Percentiles rank a stretch among this genome's conserved stretches.
Conservation (phyloP, 257 asterid genomes). For the Scutellaria barbata region DNA sequence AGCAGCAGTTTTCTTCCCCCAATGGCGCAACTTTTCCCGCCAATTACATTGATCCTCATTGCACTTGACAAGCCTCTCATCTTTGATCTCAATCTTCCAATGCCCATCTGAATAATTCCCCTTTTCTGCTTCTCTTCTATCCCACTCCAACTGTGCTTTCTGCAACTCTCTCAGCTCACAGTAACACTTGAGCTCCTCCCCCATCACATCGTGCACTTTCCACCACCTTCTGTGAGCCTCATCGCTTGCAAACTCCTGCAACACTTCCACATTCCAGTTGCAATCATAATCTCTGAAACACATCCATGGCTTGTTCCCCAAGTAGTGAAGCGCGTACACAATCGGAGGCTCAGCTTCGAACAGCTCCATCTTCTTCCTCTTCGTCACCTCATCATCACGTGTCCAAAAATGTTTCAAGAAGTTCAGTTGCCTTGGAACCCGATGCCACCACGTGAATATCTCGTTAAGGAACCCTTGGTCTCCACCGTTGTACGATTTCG, state of each 20-base stretch:
- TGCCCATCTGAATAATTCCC: conserved; percentile 65
- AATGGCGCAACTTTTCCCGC: conserved; percentile 68
- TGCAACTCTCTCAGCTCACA: conserved; percentile 65
- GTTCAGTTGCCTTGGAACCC: conserved; percentile 71
- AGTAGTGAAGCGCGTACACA: conserved; percentile 69
- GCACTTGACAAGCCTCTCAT: conserved; percentile 57
- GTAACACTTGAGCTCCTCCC: conserved; percentile 45
- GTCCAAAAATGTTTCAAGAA: conserved; percentile 73
- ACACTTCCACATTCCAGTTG: conserved; percentile 73
- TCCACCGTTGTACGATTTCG: conserved; percentile 84
- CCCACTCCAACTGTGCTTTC: conserved; percentile 91
- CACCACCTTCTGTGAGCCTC: conserved; percentile 81
- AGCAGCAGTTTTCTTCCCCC: conserved; percentile 49
- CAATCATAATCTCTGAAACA: conserved; percentile 86
- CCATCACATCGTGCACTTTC: conserved; percentile 81
- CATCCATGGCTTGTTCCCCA: conserved; percentile 89
- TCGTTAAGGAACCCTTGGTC: conserved; percentile 88
- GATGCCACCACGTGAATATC: conserved; percentile 90
- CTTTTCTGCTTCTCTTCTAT: conserved; percentile 71
- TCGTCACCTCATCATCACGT: conserved; percentile 61
- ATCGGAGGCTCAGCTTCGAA: conserved; percentile 73
- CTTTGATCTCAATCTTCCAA: conserved; percentile 60
- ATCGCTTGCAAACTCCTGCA: conserved; percentile 81
- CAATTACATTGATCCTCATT: conserved; percentile 64
- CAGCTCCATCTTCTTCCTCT: conserved; percentile 48